phyloP scores from a whole-genome alignment of 2,329 filamentous ascomycete species.

The Calonectria montana region DNA sequence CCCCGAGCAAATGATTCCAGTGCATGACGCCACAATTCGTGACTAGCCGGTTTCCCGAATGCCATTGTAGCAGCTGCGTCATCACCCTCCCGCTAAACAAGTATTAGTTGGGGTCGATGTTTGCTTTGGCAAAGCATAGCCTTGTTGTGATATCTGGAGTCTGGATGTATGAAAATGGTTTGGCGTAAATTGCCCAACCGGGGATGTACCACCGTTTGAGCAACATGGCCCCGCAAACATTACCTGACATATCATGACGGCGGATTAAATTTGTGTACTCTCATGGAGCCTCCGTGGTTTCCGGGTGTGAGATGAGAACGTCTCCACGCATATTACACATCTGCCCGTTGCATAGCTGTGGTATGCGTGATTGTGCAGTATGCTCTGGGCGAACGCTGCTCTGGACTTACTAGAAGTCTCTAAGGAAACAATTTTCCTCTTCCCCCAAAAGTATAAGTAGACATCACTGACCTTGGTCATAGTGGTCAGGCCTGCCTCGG shows the following conservation, averaged over 20 bases:
- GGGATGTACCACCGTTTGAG: background rate
- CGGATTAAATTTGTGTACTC: background rate
- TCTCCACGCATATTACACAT: background rate
- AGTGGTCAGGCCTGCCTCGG: background rate
- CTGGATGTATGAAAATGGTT: constrained; percentile 17
- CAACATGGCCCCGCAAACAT: background rate
- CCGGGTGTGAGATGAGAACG: constrained; percentile 4
- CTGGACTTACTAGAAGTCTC: background rate
- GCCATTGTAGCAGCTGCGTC: background rate
- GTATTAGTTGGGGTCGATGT: background rate
- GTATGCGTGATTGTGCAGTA: background rate
- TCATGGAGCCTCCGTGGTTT: background rate
- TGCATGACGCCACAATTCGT: background rate
- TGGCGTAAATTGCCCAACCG: constrained; percentile 12
- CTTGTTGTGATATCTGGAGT: background rate
- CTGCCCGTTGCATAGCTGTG: background rate
- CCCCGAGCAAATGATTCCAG: background rate
- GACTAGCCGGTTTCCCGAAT: background rate
- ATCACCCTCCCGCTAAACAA: background rate
- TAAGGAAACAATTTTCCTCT: background rate
- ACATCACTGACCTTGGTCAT: background rate
- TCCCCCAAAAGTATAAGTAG: constrained; percentile 29
- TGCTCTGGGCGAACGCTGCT: background rate
- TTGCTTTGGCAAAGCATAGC: background rate
- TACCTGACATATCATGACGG: constrained; percentile 14